Evolutionary conservation across 2,329 filamentous ascomycete species (phyloP), one percentile per base, ranked within the genome.

Genomic region (Phaeosphaeria sp.): DNA sequence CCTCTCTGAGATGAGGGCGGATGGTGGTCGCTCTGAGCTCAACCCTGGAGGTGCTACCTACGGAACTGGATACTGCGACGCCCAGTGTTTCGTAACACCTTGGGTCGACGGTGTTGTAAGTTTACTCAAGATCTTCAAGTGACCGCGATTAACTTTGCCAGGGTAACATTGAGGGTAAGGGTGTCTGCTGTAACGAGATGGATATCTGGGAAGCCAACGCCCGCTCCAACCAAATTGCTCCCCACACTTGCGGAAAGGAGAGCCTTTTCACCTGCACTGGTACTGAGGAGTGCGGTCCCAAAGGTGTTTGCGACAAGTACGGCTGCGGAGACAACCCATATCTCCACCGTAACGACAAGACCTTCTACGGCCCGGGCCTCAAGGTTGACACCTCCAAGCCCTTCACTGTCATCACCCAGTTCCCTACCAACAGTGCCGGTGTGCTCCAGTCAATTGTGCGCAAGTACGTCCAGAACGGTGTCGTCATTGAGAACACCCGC

Each of bases 331-430:
- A 72, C 46, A 77, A 77, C 63, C 71, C 74, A 4, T 77, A 76
- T 60, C 59, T 59, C 27, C 54, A 55, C 18, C 54, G 58, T 27
- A 61, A 57, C 11, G 69, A 64, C 23, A 68, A 68, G 51, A 52
- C 62, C 43, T 75, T 65, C 62, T 77, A 77, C 48, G 70, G 67
- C 10, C 61, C 54, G 13, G 56, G 62, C 25, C 59, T 67, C 23
- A 87, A 79, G 50, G 78, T 90, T 65, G 84, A 89, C 72, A 88
- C 87, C 54, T 83, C 75, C 61, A 79, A 81, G 71, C 84, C 85
- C 66, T 75, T 90, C 66, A 90, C 87, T 9, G 86, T 90, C 22
- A 85, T 90, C 56, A 90, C 88, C 10, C 87, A 90, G 74, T 90
- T 90, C 79, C 76, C 86, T 64, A 85, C 84, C 53, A 85, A 82